Conservation (phyloP, 169 alveolate species). For the Plasmodium malariae region DNA sequence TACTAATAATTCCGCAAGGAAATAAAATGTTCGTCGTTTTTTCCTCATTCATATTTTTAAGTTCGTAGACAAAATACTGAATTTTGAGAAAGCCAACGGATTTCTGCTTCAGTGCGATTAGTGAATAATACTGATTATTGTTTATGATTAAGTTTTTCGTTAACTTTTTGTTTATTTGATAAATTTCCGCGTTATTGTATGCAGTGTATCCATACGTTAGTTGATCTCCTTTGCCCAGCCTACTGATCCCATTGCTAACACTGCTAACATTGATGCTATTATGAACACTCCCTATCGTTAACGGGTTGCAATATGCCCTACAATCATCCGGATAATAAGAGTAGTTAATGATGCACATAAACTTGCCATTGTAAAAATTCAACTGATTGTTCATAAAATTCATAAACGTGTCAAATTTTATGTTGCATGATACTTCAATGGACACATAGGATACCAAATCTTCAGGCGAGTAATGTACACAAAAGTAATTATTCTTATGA, state of each 20-base stretch:
- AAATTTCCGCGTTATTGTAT: not conserved
- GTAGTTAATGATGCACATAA: constrained; percentile 32
- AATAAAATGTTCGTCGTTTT: too few relatives aligned
- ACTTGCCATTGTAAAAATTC: constrained; percentile 52
- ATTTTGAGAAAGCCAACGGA: constrained; percentile 29
- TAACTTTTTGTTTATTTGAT: not conserved
- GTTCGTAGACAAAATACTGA: constrained; percentile 54
- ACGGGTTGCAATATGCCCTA: too few relatives aligned
- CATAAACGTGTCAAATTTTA: not conserved
- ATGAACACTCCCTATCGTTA: not conserved
- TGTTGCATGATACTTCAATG: constrained; percentile 20
- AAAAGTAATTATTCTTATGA: constrained; percentile 47
- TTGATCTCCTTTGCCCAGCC: not conserved
- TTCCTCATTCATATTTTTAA: constrained; percentile 18
- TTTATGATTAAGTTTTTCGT: constrained; percentile 8
- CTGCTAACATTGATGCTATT: not conserved
- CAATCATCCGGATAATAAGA: not conserved
- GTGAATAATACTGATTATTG: constrained; percentile 18
- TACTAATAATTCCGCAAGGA: too few relatives aligned
- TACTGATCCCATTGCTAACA: not conserved
- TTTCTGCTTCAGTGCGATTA: constrained; percentile 9
- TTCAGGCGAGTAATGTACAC: constrained; percentile 74
- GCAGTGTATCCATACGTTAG: not conserved
- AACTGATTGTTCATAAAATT: constrained; percentile 53
- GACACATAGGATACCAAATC: constrained; percentile 65